Evolutionary conservation across 2,329 filamentous ascomycete species (phyloP).

Genomic region (Camptophora hylomeconis): DNA sequence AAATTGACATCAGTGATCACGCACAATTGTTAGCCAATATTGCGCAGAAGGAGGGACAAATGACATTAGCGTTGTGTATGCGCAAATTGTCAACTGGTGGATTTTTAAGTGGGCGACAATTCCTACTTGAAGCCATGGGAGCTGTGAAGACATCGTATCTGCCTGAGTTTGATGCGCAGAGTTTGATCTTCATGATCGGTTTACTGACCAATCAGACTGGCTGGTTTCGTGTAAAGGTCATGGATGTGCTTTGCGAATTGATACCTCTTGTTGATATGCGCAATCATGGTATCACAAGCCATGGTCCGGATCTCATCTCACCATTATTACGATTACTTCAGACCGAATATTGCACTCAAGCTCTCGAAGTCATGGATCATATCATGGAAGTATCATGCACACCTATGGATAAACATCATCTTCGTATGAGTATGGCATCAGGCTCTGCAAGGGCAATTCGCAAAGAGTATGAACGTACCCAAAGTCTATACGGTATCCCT

Average conservation of each 20-base stretch:
- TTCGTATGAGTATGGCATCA: slow-evolving; percentile 96
- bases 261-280: slow-evolving; percentile 89
- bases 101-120: slow-evolving; percentile 55
- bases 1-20: too few relatives aligned
- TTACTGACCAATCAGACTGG: slow-evolving; percentile 75
- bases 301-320: slow-evolving; percentile 90
- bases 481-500: slow-evolving; percentile 91
- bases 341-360: slow-evolving; percentile 87
- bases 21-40: slow-evolving; percentile 58
- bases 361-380: slow-evolving; percentile 79
- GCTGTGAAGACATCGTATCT: slow-evolving; percentile 69
- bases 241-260: slow-evolving; percentile 74
- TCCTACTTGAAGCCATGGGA: slow-evolving; percentile 59
- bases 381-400: slow-evolving; percentile 90
- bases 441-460: slow-evolving; percentile 72
- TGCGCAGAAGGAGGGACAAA: slow-evolving; percentile 58
- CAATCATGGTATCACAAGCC: slow-evolving; percentile 73
- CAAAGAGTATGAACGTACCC: slow-evolving; percentile 88
- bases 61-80: slow-evolving; percentile 55
- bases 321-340: slow-evolving; percentile 79
- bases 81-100: slow-evolving; percentile 43
- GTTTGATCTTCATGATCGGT: slow-evolving; percentile 81
- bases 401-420: slow-evolving; percentile 83
- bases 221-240: slow-evolving; percentile 87
- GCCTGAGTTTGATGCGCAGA: slow-evolving; percentile 67